phyloP scores from a whole-genome alignment of 306 rosid genomes.

The Mimosa bimucronata region DNA sequence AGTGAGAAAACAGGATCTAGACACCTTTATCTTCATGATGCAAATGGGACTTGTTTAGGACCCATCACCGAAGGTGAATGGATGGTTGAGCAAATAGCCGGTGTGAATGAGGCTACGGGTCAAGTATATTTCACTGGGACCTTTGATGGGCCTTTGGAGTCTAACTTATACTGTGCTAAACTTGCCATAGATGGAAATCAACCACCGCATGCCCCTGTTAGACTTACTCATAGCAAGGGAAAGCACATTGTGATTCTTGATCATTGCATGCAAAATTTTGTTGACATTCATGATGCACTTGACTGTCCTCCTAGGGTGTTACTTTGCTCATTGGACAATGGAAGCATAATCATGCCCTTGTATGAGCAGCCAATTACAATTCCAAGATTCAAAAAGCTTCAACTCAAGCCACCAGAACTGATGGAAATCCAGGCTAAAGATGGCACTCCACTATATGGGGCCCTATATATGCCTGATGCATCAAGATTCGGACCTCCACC shows the following conservation, averaged over 20 bases:
- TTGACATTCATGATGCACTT: conserved; percentile 82
- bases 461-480: conserved; percentile 79
- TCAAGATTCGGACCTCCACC: conserved; percentile 96
- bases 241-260: conserved; percentile 83
- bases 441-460: conserved; percentile 75
- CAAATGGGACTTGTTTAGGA: conserved; percentile 76
- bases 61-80: conserved; percentile 95
- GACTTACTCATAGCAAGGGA: conserved; percentile 80
- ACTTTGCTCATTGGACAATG: conserved; percentile 85
- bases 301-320: conserved; percentile 79
- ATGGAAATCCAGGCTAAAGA: conserved; percentile 65
- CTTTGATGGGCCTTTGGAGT: conserved; percentile 84
- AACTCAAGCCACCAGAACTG: conserved; percentile 82
- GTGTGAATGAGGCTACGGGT: conserved; percentile 85
- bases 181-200: conserved; percentile 59
- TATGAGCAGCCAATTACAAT: conserved; percentile 65
- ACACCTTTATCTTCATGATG: conserved; percentile 89
- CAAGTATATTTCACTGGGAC: conserved; percentile 89
- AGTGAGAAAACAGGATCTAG: conserved; percentile 93
- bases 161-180: conserved; percentile 75
- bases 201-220: conserved; percentile 67
- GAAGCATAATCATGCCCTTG: conserved; percentile 70
- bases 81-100: conserved; percentile 98
- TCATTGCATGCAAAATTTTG: conserved; percentile 78
- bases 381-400: conserved; percentile 75